Conservation (phyloP, 169 alveolate species). For the Plasmodium sp. region DNA sequence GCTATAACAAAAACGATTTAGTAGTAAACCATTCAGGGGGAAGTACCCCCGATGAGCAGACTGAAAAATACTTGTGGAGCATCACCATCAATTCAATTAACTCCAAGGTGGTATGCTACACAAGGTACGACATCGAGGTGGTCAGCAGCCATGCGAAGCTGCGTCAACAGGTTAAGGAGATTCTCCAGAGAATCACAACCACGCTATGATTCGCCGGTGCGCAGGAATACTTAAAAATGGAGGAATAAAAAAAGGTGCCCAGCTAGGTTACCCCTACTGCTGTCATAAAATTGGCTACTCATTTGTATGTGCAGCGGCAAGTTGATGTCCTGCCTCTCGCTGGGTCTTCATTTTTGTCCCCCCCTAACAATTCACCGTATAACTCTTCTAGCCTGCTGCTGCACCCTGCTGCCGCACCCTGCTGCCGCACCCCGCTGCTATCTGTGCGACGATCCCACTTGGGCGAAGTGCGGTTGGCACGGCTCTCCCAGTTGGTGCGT, state of each 20-base stretch:
- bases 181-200: not conserved
- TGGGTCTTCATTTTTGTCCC: too few relatives aligned
- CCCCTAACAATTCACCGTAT: not conserved
- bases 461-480: not conserved
- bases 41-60: not conserved
- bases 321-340: not conserved
- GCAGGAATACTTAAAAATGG: not conserved
- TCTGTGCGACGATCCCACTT: not conserved
- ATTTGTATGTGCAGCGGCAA: not conserved
- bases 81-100: constrained; percentile 40
- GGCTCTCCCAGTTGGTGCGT: not conserved
- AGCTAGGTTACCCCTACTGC: not conserved
- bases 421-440: not conserved
- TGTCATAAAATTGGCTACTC: not conserved
- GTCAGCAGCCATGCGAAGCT: constrained; percentile 2
- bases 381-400: not conserved
- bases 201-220: not conserved
- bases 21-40: not conserved
- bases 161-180: constrained; percentile 28
- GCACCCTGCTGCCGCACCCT: not conserved
- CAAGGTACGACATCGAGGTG: constrained; percentile 63
- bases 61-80: constrained; percentile 15
- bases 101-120: constrained; percentile 18
- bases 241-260: not conserved
- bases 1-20: constrained; percentile 15